These are phyloP conservation scores for Cercophora sp. DNA, from an alignment of 495 filamentous ascomycete genomes.

Conservation along the genomic window DNA sequence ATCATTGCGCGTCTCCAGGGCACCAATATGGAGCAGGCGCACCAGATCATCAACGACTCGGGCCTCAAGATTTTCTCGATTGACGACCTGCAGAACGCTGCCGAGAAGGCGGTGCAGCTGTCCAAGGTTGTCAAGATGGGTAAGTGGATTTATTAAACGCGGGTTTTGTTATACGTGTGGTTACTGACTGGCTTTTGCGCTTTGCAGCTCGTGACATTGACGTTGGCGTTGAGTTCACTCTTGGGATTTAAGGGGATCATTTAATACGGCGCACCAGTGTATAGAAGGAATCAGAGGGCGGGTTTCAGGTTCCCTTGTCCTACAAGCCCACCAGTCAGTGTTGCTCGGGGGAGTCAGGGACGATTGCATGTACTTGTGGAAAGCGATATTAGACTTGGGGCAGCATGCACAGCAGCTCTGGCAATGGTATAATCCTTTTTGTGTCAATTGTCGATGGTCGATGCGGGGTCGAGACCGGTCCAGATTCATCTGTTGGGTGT, in stretches of 20 bases:
- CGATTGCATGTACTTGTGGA: no score
- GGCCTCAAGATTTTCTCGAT: conserved; percentile 99
- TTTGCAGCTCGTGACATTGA: conserved; percentile 86
- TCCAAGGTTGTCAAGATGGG: conserved; percentile 98
- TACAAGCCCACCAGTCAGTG: no score
- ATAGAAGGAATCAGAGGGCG: no score
- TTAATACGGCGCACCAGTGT: no score
- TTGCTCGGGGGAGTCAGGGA: no score
- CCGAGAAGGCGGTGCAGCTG: conserved; percentile 97
- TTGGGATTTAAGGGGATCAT: conserved; percentile 90
- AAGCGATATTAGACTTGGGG: no score
- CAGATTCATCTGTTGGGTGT: no score
- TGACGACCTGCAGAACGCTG: conserved; percentile 93
- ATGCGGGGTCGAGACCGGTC: no score
- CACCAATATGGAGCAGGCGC: conserved; percentile 96
- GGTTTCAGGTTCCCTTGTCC: no score
- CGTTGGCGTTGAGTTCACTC: conserved; percentile 93
- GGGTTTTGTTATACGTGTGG: not conserved
- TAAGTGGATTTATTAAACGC: conserved; percentile 38
- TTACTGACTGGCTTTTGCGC: conserved; percentile 12
- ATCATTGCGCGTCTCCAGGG: conserved; percentile 96
- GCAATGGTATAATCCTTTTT: no score
- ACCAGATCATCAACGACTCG: conserved; percentile 94
- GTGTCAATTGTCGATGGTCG: no score
- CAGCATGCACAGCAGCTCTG: no score